Conservation (phyloP, 192 early-diverging fungal genomes). For the Backusella circina region DNA sequence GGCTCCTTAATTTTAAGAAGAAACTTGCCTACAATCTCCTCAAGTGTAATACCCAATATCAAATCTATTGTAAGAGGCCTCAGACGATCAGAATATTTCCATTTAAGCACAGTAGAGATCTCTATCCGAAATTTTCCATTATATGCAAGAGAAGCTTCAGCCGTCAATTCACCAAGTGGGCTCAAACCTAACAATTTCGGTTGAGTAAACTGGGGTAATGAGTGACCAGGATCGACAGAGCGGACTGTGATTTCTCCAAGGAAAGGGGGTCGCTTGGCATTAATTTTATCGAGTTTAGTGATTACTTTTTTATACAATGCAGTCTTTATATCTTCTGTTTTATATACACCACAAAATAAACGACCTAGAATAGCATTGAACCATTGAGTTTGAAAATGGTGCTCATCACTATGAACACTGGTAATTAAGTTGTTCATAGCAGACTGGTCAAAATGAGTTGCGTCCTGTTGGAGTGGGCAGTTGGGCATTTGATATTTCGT, state of each 20-base stretch:
- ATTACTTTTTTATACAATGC: slow-evolving; percentile 64
- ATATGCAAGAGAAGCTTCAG: slow-evolving; percentile 80
- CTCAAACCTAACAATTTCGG: slow-evolving; percentile 66
- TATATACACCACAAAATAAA: slow-evolving; percentile 71
- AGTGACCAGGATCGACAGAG: slow-evolving; percentile 76
- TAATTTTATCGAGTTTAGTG: slow-evolving; percentile 63
- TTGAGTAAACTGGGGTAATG: slow-evolving; percentile 78
- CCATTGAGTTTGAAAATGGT: slow-evolving; percentile 63
- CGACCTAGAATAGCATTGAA: slow-evolving; percentile 84
- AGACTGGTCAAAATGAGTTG: slow-evolving; percentile 42
- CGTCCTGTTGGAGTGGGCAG: slow-evolving; percentile 20
- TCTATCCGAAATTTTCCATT: slow-evolving; percentile 72
- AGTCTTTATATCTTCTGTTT: slow-evolving; percentile 57
- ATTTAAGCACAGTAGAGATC: slow-evolving; percentile 56
- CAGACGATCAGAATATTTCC: slow-evolving; percentile 42
- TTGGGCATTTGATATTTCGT: slow-evolving; percentile 41
- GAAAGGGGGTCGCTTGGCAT: slow-evolving; percentile 63
- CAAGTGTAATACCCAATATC: slow-evolving; percentile 73
- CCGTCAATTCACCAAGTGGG: slow-evolving; percentile 63
- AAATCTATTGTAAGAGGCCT: slow-evolving; percentile 67
- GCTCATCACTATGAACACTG: slow-evolving; percentile 56
- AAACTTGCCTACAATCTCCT: slow-evolving; percentile 71
- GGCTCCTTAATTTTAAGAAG: slow-evolving; percentile 78
- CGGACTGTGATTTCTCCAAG: slow-evolving; percentile 80
- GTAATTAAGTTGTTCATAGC: slow-evolving; percentile 41